Evolutionary conservation across 768 basidiomycete species (phyloP).

Genomic region (Trametes cinnabarina): DNA sequence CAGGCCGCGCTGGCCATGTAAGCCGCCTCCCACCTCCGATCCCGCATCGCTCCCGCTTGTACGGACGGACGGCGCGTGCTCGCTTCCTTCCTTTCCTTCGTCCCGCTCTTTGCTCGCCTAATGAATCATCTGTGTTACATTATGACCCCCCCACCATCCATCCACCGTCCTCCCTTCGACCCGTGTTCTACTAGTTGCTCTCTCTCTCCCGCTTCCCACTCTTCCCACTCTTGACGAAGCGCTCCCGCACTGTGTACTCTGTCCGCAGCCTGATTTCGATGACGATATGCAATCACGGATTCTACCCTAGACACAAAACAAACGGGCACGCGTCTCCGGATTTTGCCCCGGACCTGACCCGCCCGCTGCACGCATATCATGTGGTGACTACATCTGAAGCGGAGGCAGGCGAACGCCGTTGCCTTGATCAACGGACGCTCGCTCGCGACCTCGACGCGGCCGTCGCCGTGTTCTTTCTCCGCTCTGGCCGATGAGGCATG

Average conservation of each 20-base stretch:
- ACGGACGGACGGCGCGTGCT: not conserved
- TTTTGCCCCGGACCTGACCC: too few relatives aligned
- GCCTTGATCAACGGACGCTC: too few relatives aligned
- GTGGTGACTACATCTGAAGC: too few relatives aligned
- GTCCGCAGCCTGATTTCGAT: conserved; percentile 8
- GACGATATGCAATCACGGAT: conserved; percentile 17
- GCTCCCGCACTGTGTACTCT: conserved; percentile 21
- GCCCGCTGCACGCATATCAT: too few relatives aligned
- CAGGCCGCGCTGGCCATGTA: conserved; percentile 88
- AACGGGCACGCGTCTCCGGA: too few relatives aligned
- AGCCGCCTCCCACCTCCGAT: not conserved
- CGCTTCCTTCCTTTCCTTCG: not conserved
- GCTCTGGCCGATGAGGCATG: conserved; percentile 10
- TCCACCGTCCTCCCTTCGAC: not conserved
- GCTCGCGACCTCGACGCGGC: too few relatives aligned
- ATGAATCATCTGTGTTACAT: conserved; percentile 25
- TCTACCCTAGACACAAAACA: not conserved
- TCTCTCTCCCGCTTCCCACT: not conserved
- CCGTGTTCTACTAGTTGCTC: conserved; percentile 29
- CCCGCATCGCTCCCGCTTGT: not conserved
- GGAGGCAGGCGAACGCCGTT: too few relatives aligned
- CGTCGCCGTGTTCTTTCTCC: not conserved
- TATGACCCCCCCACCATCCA: conserved; percentile 15
- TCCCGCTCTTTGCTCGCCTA: conserved; percentile 5
- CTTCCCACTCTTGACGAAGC: conserved; percentile 4